These are phyloP conservation scores for Paraglomus brasilianum DNA, from an alignment of 192 early-diverging fungal species.

Conservation along the genomic window DNA sequence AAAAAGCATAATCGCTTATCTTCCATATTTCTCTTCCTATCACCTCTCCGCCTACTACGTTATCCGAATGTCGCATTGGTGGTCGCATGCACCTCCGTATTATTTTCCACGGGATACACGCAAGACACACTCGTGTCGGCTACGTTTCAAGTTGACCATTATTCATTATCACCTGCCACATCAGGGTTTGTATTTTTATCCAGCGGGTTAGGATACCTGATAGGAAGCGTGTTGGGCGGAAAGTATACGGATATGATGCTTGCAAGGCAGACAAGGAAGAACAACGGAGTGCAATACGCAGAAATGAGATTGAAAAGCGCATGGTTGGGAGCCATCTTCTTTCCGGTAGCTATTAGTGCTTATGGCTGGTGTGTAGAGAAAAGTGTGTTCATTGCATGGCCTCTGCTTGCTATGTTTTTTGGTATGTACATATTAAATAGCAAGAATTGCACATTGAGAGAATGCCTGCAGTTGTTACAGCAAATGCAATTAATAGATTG, in stretches of 20 bases:
- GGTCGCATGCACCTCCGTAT: not conserved
- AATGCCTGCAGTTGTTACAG: too few species aligned
- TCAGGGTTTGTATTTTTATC: not conserved
- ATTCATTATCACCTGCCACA: not conserved
- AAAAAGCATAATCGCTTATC: too few species aligned
- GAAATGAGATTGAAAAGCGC: constrained; percentile 17
- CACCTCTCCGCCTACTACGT: constrained; percentile 1
- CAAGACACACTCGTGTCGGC: constrained; percentile 10
- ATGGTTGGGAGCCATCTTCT: constrained; percentile 7
- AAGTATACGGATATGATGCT: constrained; percentile 7
- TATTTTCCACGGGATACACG: not conserved
- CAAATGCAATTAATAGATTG: too few species aligned
- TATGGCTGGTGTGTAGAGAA: not conserved
- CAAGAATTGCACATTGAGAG: not conserved
- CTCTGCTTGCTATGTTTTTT: not conserved
- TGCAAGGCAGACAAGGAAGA: not conserved
- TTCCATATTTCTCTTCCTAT: too few species aligned
- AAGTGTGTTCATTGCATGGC: not conserved
- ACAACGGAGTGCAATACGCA: not conserved
- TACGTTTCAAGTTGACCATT: not conserved
- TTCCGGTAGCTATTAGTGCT: not conserved
- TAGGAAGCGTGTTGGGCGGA: constrained; percentile 12
- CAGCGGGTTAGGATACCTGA: constrained; percentile 5
- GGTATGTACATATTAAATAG: constrained; percentile 2
- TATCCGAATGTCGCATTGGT: not conserved